Base-by-base conservation (phyloP, 192 early-diverging fungal species). In the Thamnidium elegans region DNA sequence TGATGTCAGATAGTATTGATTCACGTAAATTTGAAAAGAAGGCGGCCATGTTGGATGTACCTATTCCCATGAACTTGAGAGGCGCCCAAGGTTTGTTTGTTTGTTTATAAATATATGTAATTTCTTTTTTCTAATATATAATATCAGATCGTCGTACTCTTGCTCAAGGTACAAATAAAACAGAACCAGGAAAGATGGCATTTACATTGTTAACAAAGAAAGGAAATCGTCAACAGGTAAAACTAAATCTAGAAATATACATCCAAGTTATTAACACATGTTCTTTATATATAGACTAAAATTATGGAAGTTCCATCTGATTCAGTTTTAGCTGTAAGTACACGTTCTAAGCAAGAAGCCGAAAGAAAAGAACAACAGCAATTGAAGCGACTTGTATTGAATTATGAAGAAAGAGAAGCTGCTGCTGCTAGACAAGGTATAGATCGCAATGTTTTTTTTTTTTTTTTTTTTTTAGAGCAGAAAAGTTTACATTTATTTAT, bases 1-100 rank as follows among this genome's bases (percentile, higher is more conserved):
- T 97, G 77, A 90, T 98, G 86, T 84, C 84, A n/a, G 96, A 98
- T 56, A 92, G 90, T 48, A 67, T 92, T 47, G 96, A 96, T 42
- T 78, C 86, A 10, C 88, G 93, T 31, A 90, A 91, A 73, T 79
- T 79, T 72, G 91, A 92, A 56, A 75, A 87, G n/a, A 92, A 92
- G 58, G 64, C 83, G 5, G 66, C 84, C 1, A 87, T 86, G 54
- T 87, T 99, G 46, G 96, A 99, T 73, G 90, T 93, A 17, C 84
- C 94, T 9, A 90, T 99, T 52, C 96, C 96, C 19, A 84, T 91
- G 72, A 76, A 85, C 44, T 77, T 87, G 55, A 71, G 81, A 36
- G 84, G 77, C 30, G 74, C 77, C 64, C 74, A 71, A 75, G 73
- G 65, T 75, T 56, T 9, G n/a, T 36, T 36, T 19, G 3, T 34